Base-by-base conservation (phyloP, 257 asterid species). In the Leptodermis oblonga region DNA sequence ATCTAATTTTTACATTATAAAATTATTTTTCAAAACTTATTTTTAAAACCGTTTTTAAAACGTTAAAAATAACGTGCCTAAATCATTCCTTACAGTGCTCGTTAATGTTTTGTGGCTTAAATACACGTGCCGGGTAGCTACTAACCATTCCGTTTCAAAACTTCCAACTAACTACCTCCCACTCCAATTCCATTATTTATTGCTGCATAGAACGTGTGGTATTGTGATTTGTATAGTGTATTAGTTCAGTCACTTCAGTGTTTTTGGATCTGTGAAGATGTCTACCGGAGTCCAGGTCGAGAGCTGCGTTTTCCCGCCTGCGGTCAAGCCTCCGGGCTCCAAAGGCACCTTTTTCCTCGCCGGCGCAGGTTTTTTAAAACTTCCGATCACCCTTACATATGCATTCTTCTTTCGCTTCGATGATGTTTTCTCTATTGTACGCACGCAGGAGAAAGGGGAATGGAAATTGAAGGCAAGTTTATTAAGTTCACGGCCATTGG, bases 401-500 rank as follows among this genome's bases (percentile, higher is more conserved):
- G 33, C 7, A 5, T 28, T 31, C 36, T 42, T 17, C 13, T 49
- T 36, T 20, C 17, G 56, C 2, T 23, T 49, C 59, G 28, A 6
- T 7, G 28, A 14, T 22, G 1, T 52, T 34, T 51, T 56, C n/a
- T 26, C 5, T 59, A 58, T 10, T 28, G 15, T 12, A 73, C n/a
- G 70, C 67, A 73, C 41, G 73, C 85, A 88, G 98, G 98, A 72
- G 85, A 18, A 73, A 81, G 97, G 67, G 95, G 96, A 28, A 15
- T 92, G 77, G 83, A 86, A 55, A 87, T 90, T 55, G 79, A 81
- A 69, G 97, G 95, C 25, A 87, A 76, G 11, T 82, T 87, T 81
- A 55, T 90, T 39, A 90, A 84, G 75, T 83, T 86, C 82, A 93
- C 99, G 12, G 92, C 95, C 5, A 93, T 93, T 17, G 99, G 80